phyloP scores from a whole-genome alignment of 1,284 basidiomycete genomes.

The Wallemia ichthyophaga region DNA sequence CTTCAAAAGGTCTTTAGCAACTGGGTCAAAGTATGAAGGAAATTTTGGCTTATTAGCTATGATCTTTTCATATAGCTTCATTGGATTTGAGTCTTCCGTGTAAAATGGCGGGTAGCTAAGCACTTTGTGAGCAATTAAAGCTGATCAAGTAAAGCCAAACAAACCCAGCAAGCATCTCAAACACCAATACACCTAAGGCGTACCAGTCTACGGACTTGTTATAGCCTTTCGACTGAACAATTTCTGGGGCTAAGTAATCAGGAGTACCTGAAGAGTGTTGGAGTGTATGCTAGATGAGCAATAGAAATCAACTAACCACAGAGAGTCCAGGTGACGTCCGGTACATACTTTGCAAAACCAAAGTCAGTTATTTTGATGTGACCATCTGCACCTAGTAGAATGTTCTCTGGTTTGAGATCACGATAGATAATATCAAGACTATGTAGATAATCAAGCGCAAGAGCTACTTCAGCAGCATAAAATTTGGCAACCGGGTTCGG shows the following conservation, averaged over 20 bases:
- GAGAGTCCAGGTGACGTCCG: constrained; percentile 18
- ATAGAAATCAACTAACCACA: constrained; percentile 9
- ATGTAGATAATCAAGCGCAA: constrained; percentile 21
- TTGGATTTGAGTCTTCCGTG: constrained; percentile 30
- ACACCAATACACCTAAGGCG: constrained; percentile 21
- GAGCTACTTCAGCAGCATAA: constrained; percentile 21
- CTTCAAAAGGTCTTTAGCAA: constrained; percentile 20
- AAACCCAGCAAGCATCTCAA: constrained; percentile 17
- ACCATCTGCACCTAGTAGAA: constrained; percentile 18
- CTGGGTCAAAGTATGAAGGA: constrained; percentile 19
- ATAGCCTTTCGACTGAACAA: constrained; percentile 20
- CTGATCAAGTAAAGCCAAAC: neutral
- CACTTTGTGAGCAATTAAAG: constrained; percentile 7
- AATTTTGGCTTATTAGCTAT: constrained; percentile 18
- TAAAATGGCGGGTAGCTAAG: constrained; percentile 24
- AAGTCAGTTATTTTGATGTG: constrained; percentile 22
- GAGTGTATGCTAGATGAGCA: neutral
- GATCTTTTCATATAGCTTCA: constrained; percentile 18
- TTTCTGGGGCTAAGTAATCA: constrained; percentile 20
- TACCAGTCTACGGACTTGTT: constrained; percentile 23
- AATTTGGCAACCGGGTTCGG: constrained; percentile 22
- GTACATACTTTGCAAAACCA: constrained; percentile 22
- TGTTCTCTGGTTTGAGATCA: constrained; percentile 23
- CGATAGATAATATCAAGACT: constrained; percentile 20
- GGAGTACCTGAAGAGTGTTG: constrained; percentile 6